Evolutionary conservation across 106 monocot species (phyloP), one percentile per base, ranked within the genome.

Genomic region (Xerophyta viscosa): DNA sequence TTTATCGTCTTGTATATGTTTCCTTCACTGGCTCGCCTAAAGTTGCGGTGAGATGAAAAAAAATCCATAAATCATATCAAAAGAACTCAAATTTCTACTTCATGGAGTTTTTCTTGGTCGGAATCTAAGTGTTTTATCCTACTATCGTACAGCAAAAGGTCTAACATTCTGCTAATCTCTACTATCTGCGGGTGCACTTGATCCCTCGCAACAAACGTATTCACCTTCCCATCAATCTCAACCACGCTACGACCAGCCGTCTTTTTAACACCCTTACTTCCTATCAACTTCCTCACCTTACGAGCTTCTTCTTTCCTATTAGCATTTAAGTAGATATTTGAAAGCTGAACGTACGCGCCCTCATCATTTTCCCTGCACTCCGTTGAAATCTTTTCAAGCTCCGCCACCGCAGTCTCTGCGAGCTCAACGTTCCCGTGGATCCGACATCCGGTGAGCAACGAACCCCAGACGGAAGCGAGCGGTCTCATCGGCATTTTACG

Each of bases 161-260:
- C 36, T 33, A 86, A 33, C 22, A 66, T 64, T 20, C 44, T 44
- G 54, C 65, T 63, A 13, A 86, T 77, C 58, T 69, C 70, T 9
- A 56, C 12, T 29, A 54, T 24, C 61, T 18, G 54, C 1, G 58
- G 77, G 19, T 86, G 86, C 44, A 42, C 48, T 17, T 44, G 62
- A 63, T 86, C 86, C 15, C 66, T 77, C 1, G 86, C 67, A 5
- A 86, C 73, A 31, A 86, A 86, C 4, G 80, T 77, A 64, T 51
- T 80, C 20, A 61, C 66, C 17, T 29, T 19, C 0, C 86, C 77
- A 8, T 74, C 64, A 37, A 87, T 47, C 46, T 66, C 73, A 20
- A 81, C 61, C 13, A 28, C 63, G 37, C 81, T 87, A n/a, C 28
- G 58, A 13, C 77, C 86, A 17, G 81, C 29, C 4, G 57, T 53